phyloP scores from a whole-genome alignment of 2,329 filamentous ascomycete species.

The Aspergillus fumigatiaffinis region DNA sequence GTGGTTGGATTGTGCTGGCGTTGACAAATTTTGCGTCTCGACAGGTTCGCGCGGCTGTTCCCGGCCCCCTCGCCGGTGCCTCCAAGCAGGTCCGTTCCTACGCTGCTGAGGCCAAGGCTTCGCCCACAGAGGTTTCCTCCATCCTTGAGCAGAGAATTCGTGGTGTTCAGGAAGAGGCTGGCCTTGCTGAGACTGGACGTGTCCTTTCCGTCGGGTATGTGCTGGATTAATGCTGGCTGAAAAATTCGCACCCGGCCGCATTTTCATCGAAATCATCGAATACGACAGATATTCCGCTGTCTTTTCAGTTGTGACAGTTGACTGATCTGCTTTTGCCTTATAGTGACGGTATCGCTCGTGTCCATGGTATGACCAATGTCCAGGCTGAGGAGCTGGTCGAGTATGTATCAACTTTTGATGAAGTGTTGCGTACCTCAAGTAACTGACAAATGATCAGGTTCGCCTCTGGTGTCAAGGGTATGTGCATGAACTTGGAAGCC shows the following conservation, averaged over 20 bases:
- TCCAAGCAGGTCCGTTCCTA: slow-evolving; percentile 77
- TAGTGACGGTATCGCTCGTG: slow-evolving; percentile 99
- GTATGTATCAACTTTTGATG: slow-evolving; percentile 57
- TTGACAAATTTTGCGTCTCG: slow-evolving; percentile 40
- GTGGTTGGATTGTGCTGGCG: slow-evolving; percentile 46
- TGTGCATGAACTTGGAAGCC: slow-evolving; percentile 99
- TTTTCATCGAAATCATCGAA: slow-evolving; percentile 28
- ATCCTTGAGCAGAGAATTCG: slow-evolving; percentile 99
- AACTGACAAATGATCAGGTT: slow-evolving; percentile 60
- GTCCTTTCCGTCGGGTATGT: slow-evolving; percentile 98
- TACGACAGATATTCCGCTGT: slow-evolving; percentile 15
- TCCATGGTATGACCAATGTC: slow-evolving; percentile 99
- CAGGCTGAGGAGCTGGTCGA: slow-evolving; percentile 99
- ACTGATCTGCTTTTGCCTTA: slow-evolving; percentile 24
- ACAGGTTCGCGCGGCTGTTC: slow-evolving; percentile 82
- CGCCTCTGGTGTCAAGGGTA: slow-evolving; percentile 99
- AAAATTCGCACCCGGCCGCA: slow-evolving; percentile 29
- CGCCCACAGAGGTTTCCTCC: slow-evolving; percentile 96
- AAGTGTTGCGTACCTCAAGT: slow-evolving; percentile 16
- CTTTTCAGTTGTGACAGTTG: neutral
- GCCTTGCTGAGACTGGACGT: slow-evolving; percentile 96
- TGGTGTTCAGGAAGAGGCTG: slow-evolving; percentile 94
- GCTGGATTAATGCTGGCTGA: slow-evolving; percentile 17
- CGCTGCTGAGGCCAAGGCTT: slow-evolving; percentile 87
- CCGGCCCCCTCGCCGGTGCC: slow-evolving; percentile 68